Base-by-base conservation (phyloP, 495 filamentous ascomycete genomes). In the Hypoxylon fuscum region DNA sequence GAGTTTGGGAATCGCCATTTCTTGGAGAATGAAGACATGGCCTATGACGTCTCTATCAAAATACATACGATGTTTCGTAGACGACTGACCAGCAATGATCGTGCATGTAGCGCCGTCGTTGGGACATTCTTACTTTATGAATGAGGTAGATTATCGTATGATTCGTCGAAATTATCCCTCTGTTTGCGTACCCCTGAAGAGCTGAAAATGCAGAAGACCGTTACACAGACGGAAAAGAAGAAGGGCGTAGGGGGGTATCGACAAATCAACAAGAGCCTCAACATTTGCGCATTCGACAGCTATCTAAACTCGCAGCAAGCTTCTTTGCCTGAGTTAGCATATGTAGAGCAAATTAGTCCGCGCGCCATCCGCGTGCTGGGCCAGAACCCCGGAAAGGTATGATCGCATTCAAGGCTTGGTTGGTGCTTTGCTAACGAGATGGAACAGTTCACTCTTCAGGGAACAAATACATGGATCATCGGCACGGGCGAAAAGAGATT, bases 401-500 rank as follows among this genome's bases (percentile, higher is more conserved):
- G 38, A 31, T 31, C 27, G 27, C 10, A 31, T 31, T 31, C 27
- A 31, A 10, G 10, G 10, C 10, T 31, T 31, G 27, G 27, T 10
- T 31, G 27, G 27, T 31, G 27, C 27, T 31, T 31, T 31, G 27
- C 27, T 31, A 31, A 31, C 27, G 27, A 10, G 27, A 31, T 10
- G 27, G 5, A 31, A 31, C 27, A 55, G 73, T 79, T 79, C 59
- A 77, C 76, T 1, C 57, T 78, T n/a, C 73, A 78, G 62, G 76
- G 74, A 44, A 92, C 89, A 42, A 92, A 92, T 69, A 92, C 90
- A 29, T 92, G 91, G 68, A 76, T 92, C 21, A 66, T 92, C 38
- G 89, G 89, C 54, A 87, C 79, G 1, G 88, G 87, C 12, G 57
- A 66, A 6, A 61, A 76, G 11, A 80, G 89, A 5, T 77, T 91